Evolutionary conservation across 495 filamentous ascomycete species (phyloP).

Genomic region (Evernia prunastri): DNA sequence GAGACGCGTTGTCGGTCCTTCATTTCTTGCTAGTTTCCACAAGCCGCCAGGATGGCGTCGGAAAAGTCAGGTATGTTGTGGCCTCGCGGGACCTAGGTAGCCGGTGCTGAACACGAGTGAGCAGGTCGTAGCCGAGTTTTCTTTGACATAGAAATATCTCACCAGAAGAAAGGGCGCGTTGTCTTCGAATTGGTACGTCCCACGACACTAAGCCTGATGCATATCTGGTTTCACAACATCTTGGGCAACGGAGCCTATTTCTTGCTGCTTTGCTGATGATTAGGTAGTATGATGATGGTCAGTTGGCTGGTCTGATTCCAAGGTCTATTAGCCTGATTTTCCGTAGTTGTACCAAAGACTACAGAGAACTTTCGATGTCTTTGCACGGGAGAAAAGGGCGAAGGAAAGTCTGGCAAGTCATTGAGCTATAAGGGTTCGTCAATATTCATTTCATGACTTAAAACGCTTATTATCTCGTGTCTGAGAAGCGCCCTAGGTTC

Average conservation of each 20-base stretch:
- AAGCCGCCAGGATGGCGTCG: conserved; percentile 12
- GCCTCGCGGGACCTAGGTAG: neutral
- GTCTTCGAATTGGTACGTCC: conserved; percentile 67
- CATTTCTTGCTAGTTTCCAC: neutral
- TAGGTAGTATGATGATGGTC: conserved; percentile 66
- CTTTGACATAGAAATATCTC: conserved; percentile 81
- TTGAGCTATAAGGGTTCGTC: conserved; percentile 57
- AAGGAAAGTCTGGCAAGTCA: conserved; percentile 76
- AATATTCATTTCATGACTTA: neutral
- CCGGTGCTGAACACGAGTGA: neutral
- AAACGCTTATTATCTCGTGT: neutral
- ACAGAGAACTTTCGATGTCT: conserved; percentile 90
- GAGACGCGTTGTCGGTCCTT: neutral
- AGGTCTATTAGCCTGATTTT: conserved; percentile 10
- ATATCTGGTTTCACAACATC: neutral
- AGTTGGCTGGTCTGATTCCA: conserved; percentile 16
- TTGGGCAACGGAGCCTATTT: neutral
- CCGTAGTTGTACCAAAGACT: conserved; percentile 78
- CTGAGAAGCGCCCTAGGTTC: conserved; percentile 46
- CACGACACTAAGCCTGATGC: neutral
- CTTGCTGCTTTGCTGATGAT: conserved; percentile 10
- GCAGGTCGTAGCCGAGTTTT: conserved; percentile 60
- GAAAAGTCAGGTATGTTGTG: conserved; percentile 16
- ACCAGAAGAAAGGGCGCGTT: conserved; percentile 63
- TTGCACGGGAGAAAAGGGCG: conserved; percentile 88